Evolutionary conservation across 139 green algal species (phyloP), one percentile per base, ranked within the genome.

Genomic region (Diplosphaera chodatii): DNA sequence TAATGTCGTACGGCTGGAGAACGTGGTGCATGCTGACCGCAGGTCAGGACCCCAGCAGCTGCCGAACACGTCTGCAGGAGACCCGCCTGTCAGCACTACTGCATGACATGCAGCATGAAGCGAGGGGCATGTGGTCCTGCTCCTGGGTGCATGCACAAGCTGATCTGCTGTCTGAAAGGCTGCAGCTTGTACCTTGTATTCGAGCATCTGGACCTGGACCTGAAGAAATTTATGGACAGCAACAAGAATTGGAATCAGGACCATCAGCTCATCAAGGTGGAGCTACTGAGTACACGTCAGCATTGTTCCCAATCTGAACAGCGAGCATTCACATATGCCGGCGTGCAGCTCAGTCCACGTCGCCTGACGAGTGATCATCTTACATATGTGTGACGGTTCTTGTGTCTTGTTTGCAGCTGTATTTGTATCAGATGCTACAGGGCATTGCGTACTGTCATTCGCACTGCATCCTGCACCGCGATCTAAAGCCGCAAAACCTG

Each of bases 401-500:
- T 48, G 37, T 13, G 37, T 13, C 37, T 59, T 59, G 48, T 25
- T 10, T 48, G 37, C 91, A 98, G 93, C 92, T 83, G 74, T 91
- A 98, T 77, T 86, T 98, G 81, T 98, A 98, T 82, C 95, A 99
- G 80, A 88, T 99, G 70, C 83, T 96, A 48, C 92, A 94, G 71
- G 95, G 95, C 30, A 82, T 96, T 22, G 89, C 92, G 2, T 91
- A 99, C 82, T 96, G 93, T 78, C 96, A 99, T 82, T 90, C 89
- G 77, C 94, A 98, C 77, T 92, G 87, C 31, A 88, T 98, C 5
- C 91, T 99, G 87, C 96, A 99, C 82, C 85, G 95, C 27, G 95
- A 99, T 77, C 80, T 99, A 5, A 99, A 99, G 83, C 95, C 95
- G 5, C 95, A 99, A 76, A 99, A 99, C 83, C 78, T 99, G 63